Base-by-base conservation (phyloP, 441 rosid species). In the Croton laevigatus region DNA sequence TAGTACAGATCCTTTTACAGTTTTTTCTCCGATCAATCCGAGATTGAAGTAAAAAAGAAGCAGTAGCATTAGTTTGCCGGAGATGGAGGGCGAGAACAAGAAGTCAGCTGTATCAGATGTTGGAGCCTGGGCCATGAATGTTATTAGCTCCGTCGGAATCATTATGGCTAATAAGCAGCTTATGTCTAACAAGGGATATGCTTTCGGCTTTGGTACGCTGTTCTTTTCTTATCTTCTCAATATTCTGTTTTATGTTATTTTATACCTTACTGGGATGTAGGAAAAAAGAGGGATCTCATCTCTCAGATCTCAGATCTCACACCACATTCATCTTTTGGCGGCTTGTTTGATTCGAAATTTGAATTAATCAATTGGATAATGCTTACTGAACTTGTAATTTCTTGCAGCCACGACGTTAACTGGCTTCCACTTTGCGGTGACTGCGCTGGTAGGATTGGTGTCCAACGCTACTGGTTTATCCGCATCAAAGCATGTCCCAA, bases 401-500 rank as follows among this genome's bases (percentile, higher is more conserved):
- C 23, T 77, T 72, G 45, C 88, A 95, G 99, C 96, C 8, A 89
- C 99, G 10, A 95, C 96, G 8, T 84, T 91, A 48, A 95, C 99
- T 2, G 99, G 99, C 36, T 92, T 95, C 86, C 98, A 95, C 80
- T 95, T 94, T 64, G 85, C 91, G 3, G 82, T 92, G 42, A 94
- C 99, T 38, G 99, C 99, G 1, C 72, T 92, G 71, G 96, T 94
- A 2, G 98, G 99, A 54, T 40, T 92, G 70, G 91, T 89, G 32
- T 94, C 98, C 0, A 94, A 92, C 77, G 99, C 99, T 6, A 88
- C 97, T n/a, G 96, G 99, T 0, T 79, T 88, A 54, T 90, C 98
- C 0, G 82, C 85, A 5, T 87, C 94, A 0, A 94, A 86, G 86
- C 86, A 86, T 68, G 91, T 94, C 45, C 99, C 98, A 32, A 45